Conservation (phyloP, 345 rosid genomes). For the Excoecaria cochinchinensis region DNA sequence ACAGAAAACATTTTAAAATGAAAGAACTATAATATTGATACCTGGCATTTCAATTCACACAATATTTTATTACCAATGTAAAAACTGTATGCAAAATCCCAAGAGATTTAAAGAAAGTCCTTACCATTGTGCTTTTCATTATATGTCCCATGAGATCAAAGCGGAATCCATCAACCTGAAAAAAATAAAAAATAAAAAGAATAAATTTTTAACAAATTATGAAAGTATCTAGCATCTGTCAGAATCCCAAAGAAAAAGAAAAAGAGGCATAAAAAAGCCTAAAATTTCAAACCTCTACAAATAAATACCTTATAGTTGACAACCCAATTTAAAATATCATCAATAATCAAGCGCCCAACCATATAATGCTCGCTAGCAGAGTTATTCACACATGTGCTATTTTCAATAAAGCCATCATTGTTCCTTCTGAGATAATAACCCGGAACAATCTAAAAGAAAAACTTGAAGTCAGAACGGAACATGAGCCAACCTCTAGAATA, state of each 20-base stretch:
- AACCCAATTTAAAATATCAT: constrained; percentile 84
- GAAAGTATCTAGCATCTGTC: constrained; percentile 13
- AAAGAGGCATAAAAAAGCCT: neutral
- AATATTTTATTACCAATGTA: neutral
- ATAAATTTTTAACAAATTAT: constrained; percentile 16
- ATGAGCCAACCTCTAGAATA: constrained; percentile 3
- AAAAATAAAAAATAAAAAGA: neutral
- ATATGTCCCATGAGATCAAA: constrained; percentile 99
- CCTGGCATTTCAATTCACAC: constrained; percentile 2
- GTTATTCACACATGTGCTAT: constrained; percentile 88
- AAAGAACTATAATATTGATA: neutral
- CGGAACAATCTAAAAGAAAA: constrained; percentile 74
- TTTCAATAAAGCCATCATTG: constrained; percentile 72
- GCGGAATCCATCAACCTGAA: constrained; percentile 92
- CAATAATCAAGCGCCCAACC: constrained; percentile 82
- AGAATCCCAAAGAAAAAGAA: constrained; percentile 7
- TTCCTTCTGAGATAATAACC: constrained; percentile 95
- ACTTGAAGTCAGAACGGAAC: constrained; percentile 13
- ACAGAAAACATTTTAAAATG: constrained; percentile 1
- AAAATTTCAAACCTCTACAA: constrained; percentile 2
- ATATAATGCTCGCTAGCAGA: constrained; percentile 98
- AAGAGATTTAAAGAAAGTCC: constrained; percentile 16
- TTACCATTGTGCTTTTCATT: constrained; percentile 89
- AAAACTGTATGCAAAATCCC: neutral
- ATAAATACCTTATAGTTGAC: constrained; percentile 74